Evolutionary conservation across 108 stramenopile genomes (phyloP).

Genomic region (Mayamaea pseudoterrestris): DNA sequence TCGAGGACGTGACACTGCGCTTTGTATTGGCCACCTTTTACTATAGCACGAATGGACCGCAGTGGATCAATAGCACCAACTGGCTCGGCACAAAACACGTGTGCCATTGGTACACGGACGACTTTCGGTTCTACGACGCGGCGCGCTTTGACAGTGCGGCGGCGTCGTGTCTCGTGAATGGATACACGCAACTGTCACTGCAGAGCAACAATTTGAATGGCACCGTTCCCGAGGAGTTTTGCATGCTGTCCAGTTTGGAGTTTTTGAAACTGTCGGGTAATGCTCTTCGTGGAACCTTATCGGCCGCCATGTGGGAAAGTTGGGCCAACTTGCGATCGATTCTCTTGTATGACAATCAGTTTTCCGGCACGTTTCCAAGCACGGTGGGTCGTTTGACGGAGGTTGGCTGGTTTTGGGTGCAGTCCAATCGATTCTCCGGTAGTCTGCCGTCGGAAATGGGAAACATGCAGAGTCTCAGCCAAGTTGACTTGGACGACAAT

Average conservation of each 20-base stretch:
- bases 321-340: constrained; percentile 33
- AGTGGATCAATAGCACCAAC: constrained; percentile 2
- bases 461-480: constrained; percentile 27
- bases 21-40: constrained; percentile 8
- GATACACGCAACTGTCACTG: constrained; percentile 17
- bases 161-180: constrained; percentile 24
- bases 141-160: constrained; percentile 35
- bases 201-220: background rate
- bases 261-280: background rate
- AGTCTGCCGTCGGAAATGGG: constrained; percentile 19
- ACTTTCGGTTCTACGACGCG: constrained; percentile 27
- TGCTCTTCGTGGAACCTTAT: constrained; percentile 22
- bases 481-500: constrained; percentile 50
- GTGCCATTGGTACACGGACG: constrained; percentile 6
- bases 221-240: constrained; percentile 2
- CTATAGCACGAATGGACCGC: constrained; percentile 5
- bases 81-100: background rate
- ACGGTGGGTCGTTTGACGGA: constrained; percentile 56
- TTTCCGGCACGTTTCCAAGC: constrained; percentile 49
- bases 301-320: constrained; percentile 27
- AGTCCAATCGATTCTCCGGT: constrained; percentile 35
- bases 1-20: background rate
- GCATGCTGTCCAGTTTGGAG: background rate
- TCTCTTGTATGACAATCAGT: constrained; percentile 36
- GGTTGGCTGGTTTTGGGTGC: constrained; percentile 37